A percentile compares a stretch with the other conserved stretches of the same genome.
These are phyloP conservation scores for Fusarium abutilonis DNA, from an alignment of 2,329 filamentous ascomycete genomes.

Conservation along the genomic window DNA sequence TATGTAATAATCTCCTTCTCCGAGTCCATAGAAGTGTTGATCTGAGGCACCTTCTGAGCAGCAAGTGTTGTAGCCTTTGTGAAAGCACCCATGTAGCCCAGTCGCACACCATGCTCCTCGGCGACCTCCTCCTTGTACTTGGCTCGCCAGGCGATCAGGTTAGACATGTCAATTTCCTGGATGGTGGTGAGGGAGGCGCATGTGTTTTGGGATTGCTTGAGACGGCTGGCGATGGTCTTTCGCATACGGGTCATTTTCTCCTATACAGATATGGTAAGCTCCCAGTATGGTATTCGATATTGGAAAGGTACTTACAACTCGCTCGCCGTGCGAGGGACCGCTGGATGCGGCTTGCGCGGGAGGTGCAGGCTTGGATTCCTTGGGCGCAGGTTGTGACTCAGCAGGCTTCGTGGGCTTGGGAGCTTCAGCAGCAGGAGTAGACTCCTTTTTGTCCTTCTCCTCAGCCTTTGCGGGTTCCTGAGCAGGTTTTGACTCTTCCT, in stretches of 20 bases:
- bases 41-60: conserved; percentile 73
- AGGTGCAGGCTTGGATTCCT: conserved; percentile 25
- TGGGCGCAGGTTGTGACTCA: conserved; percentile 33
- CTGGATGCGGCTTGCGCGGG: conserved; percentile 15
- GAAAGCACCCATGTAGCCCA: conserved; percentile 80
- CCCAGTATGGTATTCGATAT: background rate
- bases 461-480: conserved; percentile 29
- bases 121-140: conserved; percentile 67
- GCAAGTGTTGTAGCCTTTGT: conserved; percentile 76
- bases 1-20: conserved; percentile 66
- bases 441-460: conserved; percentile 25
- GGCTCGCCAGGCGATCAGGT: conserved; percentile 70
- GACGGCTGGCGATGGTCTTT: conserved; percentile 76
- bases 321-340: conserved; percentile 28
- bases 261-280: conserved; percentile 21
- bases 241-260: conserved; percentile 71
- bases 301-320: conserved; percentile 27
- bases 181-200: conserved; percentile 75
- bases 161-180: conserved; percentile 61
- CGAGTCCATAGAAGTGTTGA: conserved; percentile 69
- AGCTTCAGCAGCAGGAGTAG: conserved; percentile 24
- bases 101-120: conserved; percentile 49
- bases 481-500: conserved; percentile 30
- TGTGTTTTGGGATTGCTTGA: conserved; percentile 74
- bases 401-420: conserved; percentile 31